phyloP scores from a whole-genome alignment of 805 yeast species.

The Metschnikowia colocasiae region DNA sequence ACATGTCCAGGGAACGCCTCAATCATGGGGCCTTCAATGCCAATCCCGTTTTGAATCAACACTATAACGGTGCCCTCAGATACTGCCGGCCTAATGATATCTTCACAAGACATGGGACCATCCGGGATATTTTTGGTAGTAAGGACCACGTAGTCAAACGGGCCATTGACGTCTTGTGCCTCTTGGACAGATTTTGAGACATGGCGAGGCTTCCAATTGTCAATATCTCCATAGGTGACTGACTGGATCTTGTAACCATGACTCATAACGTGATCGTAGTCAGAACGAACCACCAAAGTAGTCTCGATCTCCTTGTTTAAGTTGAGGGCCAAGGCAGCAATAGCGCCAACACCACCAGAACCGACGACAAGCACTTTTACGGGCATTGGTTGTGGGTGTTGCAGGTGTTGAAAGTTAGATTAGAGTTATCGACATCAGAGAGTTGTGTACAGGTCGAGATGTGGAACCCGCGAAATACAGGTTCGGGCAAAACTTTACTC shows the following conservation, averaged over 20 bases:
- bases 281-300: conserved; percentile 19
- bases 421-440: neutral
- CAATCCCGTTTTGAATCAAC: conserved; percentile 65
- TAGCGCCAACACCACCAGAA: conserved; percentile 20
- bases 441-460: neutral
- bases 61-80: conserved; percentile 43
- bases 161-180: conserved; percentile 14
- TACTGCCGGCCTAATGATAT: conserved; percentile 31
- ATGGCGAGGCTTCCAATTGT: conserved; percentile 17
- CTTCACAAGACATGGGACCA: conserved; percentile 36
- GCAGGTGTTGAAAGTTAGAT: neutral
- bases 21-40: conserved; percentile 53
- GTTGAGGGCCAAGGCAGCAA: conserved; percentile 16
- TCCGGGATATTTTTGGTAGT: conserved; percentile 35
- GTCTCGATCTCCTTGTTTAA: conserved; percentile 13
- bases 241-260: conserved; percentile 16
- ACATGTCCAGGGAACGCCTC: conserved; percentile 48
- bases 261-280: conserved; percentile 12
- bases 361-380: conserved; percentile 19
- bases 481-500: too few species aligned
- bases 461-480: neutral
- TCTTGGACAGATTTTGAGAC: conserved; percentile 11
- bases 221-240: conserved; percentile 15
- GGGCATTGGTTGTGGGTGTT: neutral
- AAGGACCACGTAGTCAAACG: conserved; percentile 31